Evolutionary conservation across 768 basidiomycete genomes (phyloP), one percentile per base, ranked within the genome.

Genomic region (Pisolithus orientalis): DNA sequence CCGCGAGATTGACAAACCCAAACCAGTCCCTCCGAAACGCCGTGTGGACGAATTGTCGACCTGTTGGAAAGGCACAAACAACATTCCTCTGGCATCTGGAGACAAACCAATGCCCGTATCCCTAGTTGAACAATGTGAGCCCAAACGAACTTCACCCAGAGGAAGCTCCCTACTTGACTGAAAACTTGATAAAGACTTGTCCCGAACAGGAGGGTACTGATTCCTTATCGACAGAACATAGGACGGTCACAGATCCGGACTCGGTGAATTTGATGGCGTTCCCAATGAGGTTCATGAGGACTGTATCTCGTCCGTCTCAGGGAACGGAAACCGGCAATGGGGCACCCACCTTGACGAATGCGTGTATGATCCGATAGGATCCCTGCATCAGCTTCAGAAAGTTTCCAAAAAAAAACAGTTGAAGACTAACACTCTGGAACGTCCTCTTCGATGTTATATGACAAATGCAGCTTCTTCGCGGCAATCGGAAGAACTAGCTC

Each of bases 11-110:
- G 83, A 85, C 24, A 87, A 68, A 17, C 87, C 87, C 8, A 89
- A 65, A 9, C 87, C 87, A n/a, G 86, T 87, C 2, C 87, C 87
- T 44, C 87, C 87, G 60, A 85, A 88, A 6, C 81, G 76, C 27
- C 86, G 80, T 6, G 87, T 87, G 0, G 84, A 85, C 0, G 85
- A 87, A 56, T 84, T 87, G 71, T 87, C 87, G 9, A 85, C 85
- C 67, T 89, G 87, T 57, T 84, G 83, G 58, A 89, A 89, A 8
- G 86, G 86, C 17, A 83, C 79, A 57, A 87, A 89, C 4, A 89
- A 67, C 7, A 80, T 72, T 45, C 83, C 82, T 3, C 83, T 79
- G 54, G 87, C 85, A 53, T 76, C 81, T 6, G 79, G 71, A 6
- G 83, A 78, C 49, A 89, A 67, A 1, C 86, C 85, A 39, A 87